Conservation (phyloP, 2,329 filamentous ascomycete genomes). For the Lasiodiplodia theobromae region DNA sequence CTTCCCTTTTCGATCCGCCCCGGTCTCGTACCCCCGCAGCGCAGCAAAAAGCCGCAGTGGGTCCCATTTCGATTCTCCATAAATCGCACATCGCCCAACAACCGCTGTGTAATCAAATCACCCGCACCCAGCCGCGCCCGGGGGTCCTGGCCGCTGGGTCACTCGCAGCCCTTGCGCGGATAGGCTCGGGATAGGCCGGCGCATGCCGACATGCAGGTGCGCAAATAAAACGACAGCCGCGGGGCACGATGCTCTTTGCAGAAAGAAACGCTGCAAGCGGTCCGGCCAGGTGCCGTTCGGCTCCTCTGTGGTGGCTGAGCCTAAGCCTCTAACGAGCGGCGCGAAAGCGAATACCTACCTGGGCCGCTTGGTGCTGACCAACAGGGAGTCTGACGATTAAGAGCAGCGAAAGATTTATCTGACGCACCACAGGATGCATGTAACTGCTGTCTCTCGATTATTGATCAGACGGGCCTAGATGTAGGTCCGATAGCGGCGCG, state of each 20-base stretch:
- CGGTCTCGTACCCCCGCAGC: slow-evolving; percentile 14
- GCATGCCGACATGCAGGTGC: not conserved
- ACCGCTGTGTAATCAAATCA: not conserved
- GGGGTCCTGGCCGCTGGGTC: not conserved
- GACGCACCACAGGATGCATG: not conserved
- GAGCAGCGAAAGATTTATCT: slow-evolving; percentile 14
- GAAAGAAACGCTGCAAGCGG: slow-evolving; percentile 1
- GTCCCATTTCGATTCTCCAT: slow-evolving; percentile 1
- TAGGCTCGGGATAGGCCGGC: slow-evolving; percentile 24
- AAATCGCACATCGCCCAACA: slow-evolving; percentile 8
- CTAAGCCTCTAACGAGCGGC: not conserved
- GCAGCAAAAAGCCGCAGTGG: slow-evolving; percentile 26
- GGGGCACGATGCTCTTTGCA: slow-evolving; percentile 18
- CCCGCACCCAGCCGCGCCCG: slow-evolving; percentile 17
- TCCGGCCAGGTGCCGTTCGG: not conserved
- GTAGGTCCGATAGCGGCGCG: slow-evolving; percentile 15
- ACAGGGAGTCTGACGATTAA: not conserved
- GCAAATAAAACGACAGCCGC: not conserved
- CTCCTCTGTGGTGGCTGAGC: not conserved
- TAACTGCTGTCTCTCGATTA: not conserved
- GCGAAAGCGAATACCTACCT: not conserved
- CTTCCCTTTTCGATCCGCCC: slow-evolving; percentile 3
- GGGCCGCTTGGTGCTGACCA: not conserved
- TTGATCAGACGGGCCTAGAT: slow-evolving; percentile 20
- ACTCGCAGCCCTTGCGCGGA: slow-evolving; percentile 4